These are phyloP conservation scores for Heritiera littoralis DNA, from an alignment of 345 rosid species.

Conservation along the genomic window DNA sequence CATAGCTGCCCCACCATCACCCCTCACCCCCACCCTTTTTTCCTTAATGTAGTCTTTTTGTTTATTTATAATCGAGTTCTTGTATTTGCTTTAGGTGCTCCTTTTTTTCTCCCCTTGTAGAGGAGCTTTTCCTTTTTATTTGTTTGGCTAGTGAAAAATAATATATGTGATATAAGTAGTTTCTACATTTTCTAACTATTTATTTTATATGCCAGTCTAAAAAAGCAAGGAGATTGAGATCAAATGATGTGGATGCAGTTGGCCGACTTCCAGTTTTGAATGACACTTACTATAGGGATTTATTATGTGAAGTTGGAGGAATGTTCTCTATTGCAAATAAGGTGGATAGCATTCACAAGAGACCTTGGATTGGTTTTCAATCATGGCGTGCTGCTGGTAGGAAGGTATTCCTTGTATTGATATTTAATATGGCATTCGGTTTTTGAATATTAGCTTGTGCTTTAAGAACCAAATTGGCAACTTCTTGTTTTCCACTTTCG, in stretches of 20 bases:
- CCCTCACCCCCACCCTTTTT: background rate
- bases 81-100: background rate
- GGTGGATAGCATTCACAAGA: slow-evolving; percentile 86
- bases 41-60: background rate
- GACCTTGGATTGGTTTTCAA: slow-evolving; percentile 99
- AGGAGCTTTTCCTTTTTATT: slow-evolving; percentile 1
- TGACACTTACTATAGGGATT: slow-evolving; percentile 56
- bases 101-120: background rate
- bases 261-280: slow-evolving; percentile 74
- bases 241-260: slow-evolving; percentile 95
- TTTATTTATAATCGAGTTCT: background rate
- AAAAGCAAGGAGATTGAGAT: slow-evolving; percentile 71
- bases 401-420: slow-evolving; percentile 61
- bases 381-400: slow-evolving; percentile 98
- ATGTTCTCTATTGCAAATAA: slow-evolving; percentile 87
- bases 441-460: slow-evolving; percentile 3
- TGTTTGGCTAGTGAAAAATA: slow-evolving; percentile 8
- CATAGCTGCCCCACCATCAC: background rate
- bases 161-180: background rate
- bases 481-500: background rate
- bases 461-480: background rate
- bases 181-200: slow-evolving; percentile 16
- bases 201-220: slow-evolving; percentile 50
- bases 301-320: slow-evolving; percentile 95
- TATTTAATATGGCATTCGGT: background rate